Percentiles rank a stretch among this genome's conserved stretches.
Evolutionary conservation across 192 early-diverging fungal species (phyloP).

Genomic region (Linnemannia schmuckeri): DNA sequence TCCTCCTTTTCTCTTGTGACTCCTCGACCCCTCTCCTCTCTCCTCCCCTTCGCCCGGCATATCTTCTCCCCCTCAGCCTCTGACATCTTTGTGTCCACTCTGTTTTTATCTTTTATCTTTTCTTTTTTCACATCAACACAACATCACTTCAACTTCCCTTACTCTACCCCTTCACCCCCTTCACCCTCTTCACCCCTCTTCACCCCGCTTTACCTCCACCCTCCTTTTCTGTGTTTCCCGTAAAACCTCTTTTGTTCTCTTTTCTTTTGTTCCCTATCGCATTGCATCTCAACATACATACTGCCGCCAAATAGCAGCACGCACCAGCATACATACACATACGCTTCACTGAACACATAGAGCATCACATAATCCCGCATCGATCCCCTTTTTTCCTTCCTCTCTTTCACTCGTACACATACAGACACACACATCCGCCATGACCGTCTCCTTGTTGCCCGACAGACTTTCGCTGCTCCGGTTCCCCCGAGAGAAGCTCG

Average conservation of each 20-base stretch:
- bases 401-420: background rate
- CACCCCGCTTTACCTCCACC: background rate
- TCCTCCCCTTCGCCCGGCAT: background rate
- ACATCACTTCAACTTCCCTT: background rate
- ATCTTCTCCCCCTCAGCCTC: background rate
- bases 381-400: background rate
- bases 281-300: background rate
- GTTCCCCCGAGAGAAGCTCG: conserved; percentile 67
- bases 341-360: background rate
- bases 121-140: background rate
- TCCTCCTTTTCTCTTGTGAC: background rate
- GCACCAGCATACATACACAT: background rate
- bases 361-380: background rate
- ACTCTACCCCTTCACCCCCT: background rate
- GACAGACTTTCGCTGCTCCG: conserved; percentile 70
- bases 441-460: conserved; percentile 70
- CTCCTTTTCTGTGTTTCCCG: background rate
- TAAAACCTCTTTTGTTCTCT: background rate
- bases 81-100: conserved; percentile 1
- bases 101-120: no score
- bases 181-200: background rate
- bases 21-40: no score
- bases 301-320: background rate
- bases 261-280: no score
- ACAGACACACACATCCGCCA: conserved; percentile 6